Percentiles rank a stretch among this genome's conserved stretches.
phyloP scores from a whole-genome alignment of 1,139 yeast genomes.

The Suhomyces ambrosiae region DNA sequence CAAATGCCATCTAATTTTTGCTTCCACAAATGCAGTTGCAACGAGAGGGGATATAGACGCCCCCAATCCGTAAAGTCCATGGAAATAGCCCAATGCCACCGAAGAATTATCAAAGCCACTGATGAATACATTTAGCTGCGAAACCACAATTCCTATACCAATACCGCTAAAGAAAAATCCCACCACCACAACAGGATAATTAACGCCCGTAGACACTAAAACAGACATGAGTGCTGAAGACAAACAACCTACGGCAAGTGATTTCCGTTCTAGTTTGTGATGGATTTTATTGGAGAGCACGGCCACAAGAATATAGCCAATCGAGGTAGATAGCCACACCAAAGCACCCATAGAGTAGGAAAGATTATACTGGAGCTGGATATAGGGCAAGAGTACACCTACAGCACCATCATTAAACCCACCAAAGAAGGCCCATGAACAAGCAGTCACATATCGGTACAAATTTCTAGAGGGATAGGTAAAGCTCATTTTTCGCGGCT shows the following conservation, averaged over 20 bases:
- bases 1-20: slow-evolving; percentile 20
- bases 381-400: slow-evolving; percentile 46
- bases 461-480: slow-evolving; percentile 43
- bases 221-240: slow-evolving; percentile 41
- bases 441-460: slow-evolving; percentile 41
- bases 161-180: slow-evolving; percentile 23
- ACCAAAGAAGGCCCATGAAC: slow-evolving; percentile 37
- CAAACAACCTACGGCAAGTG: slow-evolving; percentile 36
- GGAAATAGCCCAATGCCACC: slow-evolving; percentile 20
- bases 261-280: slow-evolving; percentile 39
- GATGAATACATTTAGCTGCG: slow-evolving; percentile 21
- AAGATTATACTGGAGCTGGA: slow-evolving; percentile 40
- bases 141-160: slow-evolving; percentile 20
- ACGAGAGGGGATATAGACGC: slow-evolving; percentile 28
- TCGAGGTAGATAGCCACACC: slow-evolving; percentile 47
- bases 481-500: slow-evolving; percentile 23
- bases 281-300: slow-evolving; percentile 35
- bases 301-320: slow-evolving; percentile 44
- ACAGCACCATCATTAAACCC: slow-evolving; percentile 44
- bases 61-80: slow-evolving; percentile 23
- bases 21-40: slow-evolving; percentile 21
- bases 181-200: slow-evolving; percentile 21
- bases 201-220: slow-evolving; percentile 36
- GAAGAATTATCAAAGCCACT: slow-evolving; percentile 20
- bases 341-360: slow-evolving; percentile 46